Conservation (phyloP, 106 monocot genomes). For the Posidonia australis region DNA sequence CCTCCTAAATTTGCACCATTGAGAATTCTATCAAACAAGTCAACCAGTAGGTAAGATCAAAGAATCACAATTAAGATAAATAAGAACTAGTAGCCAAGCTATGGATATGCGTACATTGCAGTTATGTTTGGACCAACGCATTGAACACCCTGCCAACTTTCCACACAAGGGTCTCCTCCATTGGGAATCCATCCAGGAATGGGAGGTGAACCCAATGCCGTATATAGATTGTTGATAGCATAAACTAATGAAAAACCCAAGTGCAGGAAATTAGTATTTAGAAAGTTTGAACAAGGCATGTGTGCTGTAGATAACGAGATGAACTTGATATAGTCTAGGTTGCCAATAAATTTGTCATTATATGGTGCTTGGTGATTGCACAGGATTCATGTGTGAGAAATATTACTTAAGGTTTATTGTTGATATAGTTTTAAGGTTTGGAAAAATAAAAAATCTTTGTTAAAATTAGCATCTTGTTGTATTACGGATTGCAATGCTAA, state of each 20-base stretch:
- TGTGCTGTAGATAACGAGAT: neutral
- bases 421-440: too few relatives aligned
- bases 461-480: too few relatives aligned
- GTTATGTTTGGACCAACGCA: constrained; percentile 77
- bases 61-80: neutral
- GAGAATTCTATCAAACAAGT: constrained; percentile 40
- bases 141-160: constrained; percentile 81
- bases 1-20: constrained; percentile 88
- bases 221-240: constrained; percentile 86
- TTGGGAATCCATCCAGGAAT: constrained; percentile 84
- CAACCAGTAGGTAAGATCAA: neutral
- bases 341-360: too few relatives aligned
- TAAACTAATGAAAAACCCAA: constrained; percentile 34
- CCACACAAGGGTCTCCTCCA: constrained; percentile 83
- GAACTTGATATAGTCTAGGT: too few relatives aligned
- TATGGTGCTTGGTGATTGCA: too few relatives aligned
- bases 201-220: constrained; percentile 66
- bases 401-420: too few relatives aligned
- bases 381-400: too few relatives aligned
- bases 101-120: constrained; percentile 44
- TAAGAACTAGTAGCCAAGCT: neutral
- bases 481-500: too few relatives aligned
- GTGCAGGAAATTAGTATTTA: neutral
- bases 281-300: neutral
- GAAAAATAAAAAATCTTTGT: too few relatives aligned